A percentile compares a stretch with the other conserved stretches of the same genome.
Conservation (phyloP, 1,139 yeast genomes). For the Saccharomyces hybrid region DNA sequence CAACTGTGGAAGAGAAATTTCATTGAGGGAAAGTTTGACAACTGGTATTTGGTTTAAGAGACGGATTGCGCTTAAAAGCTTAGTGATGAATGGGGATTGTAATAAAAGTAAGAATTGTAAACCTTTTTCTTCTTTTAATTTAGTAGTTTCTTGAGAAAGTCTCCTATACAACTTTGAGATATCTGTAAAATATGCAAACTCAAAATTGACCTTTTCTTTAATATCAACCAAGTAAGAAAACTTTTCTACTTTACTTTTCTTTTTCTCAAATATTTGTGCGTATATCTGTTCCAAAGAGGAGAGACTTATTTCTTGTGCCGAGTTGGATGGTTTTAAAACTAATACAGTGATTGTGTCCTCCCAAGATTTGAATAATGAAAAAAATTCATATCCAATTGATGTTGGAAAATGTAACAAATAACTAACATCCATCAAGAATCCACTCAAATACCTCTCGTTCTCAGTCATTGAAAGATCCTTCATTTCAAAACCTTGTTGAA, state of each 20-base stretch:
- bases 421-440: conserved; percentile 51
- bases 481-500: conserved; percentile 74
- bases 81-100: conserved; percentile 60
- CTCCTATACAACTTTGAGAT: conserved; percentile 44
- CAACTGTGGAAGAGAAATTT: conserved; percentile 59
- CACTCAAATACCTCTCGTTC: conserved; percentile 44
- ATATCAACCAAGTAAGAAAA: conserved; percentile 44
- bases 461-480: conserved; percentile 47
- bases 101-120: conserved; percentile 58
- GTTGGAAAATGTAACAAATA: conserved; percentile 67
- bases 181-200: conserved; percentile 45
- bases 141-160: conserved; percentile 45
- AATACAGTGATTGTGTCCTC: conserved; percentile 45
- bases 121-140: conserved; percentile 60
- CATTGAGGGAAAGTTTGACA: conserved; percentile 49
- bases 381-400: conserved; percentile 64
- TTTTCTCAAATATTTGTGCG: conserved; percentile 42
- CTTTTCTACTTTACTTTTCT: conserved; percentile 40
- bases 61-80: conserved; percentile 38
- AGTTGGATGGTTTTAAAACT: conserved; percentile 59
- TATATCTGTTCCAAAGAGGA: conserved; percentile 46
- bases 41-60: conserved; percentile 55
- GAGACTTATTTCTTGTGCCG: conserved; percentile 60
- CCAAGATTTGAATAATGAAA: conserved; percentile 63
- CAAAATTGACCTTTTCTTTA: conserved; percentile 45